phyloP scores from a whole-genome alignment of 2,329 filamentous ascomycete species.

The Monosporascus sp. region DNA sequence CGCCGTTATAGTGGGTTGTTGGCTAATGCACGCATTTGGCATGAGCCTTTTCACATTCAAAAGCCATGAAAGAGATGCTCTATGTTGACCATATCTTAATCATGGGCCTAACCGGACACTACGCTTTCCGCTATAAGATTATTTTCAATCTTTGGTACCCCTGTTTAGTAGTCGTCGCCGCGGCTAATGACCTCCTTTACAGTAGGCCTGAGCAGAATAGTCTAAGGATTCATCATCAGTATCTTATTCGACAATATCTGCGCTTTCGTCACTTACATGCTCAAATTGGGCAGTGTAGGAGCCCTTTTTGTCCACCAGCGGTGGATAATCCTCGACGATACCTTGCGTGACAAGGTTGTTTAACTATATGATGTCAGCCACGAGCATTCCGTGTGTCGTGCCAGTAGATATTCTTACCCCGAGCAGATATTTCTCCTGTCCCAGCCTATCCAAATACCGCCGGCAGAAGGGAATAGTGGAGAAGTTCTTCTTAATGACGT shows the following conservation, averaged over 20 bases:
- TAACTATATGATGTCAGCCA: constrained; percentile 48
- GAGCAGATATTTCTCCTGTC: constrained; percentile 88
- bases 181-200: constrained; percentile 86
- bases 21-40: no score
- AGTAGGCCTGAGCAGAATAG: constrained; percentile 69
- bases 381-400: neutral
- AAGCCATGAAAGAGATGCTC: neutral
- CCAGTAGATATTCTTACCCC: constrained; percentile 56
- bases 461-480: constrained; percentile 87
- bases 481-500: constrained; percentile 93
- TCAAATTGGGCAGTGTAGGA: constrained; percentile 93
- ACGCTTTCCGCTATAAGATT: neutral
- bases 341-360: constrained; percentile 80
- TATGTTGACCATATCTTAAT: neutral
- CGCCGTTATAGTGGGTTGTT: no score
- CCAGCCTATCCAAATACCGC: constrained; percentile 85
- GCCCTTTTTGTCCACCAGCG: constrained; percentile 85
- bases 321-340: constrained; percentile 86
- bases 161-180: constrained; percentile 70
- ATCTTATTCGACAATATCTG: constrained; percentile 5
- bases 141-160: constrained; percentile 6
- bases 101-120: no score
- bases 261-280: constrained; percentile 62
- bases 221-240: constrained; percentile 41
- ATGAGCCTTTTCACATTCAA: no score